Percentiles rank a stretch among this genome's conserved stretches.
These are phyloP conservation scores for Rheum nobile DNA, from an alignment of 148 eudicot genomes.

Conservation along the genomic window DNA sequence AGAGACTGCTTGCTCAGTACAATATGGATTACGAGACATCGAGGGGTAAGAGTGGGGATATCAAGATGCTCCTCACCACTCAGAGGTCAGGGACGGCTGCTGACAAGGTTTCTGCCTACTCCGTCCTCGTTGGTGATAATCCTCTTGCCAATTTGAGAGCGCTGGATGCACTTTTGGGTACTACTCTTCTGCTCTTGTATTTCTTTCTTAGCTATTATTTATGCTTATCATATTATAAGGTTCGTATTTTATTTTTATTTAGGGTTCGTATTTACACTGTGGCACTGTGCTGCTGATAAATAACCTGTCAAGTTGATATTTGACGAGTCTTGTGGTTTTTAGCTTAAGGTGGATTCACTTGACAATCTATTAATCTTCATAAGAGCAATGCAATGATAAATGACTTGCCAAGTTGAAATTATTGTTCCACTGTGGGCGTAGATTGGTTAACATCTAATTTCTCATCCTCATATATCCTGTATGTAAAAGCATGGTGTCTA, in stretches of 20 bases:
- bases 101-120: slow-evolving; percentile 93
- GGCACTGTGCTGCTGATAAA: background rate
- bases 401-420: too few species aligned
- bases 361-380: background rate
- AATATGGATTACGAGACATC: slow-evolving; percentile 49
- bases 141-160: slow-evolving; percentile 76
- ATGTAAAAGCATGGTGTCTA: too few species aligned
- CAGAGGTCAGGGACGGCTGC: slow-evolving; percentile 96
- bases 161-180: slow-evolving; percentile 80
- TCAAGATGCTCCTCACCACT: slow-evolving; percentile 81
- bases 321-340: background rate
- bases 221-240: background rate
- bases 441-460: too few species aligned
- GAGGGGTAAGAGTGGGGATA: slow-evolving; percentile 75
- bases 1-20: slow-evolving; percentile 78
- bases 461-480: too few species aligned
- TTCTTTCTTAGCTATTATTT: background rate
- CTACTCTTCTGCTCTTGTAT: background rate
- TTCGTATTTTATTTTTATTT: background rate
- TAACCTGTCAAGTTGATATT: background rate
- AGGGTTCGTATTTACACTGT: background rate
- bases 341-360: background rate
- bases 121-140: slow-evolving; percentile 89
- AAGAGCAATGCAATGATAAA: background rate
- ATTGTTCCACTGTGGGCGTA: too few species aligned